Evolutionary conservation across 257 asterid genomes (phyloP).

Genomic region (Anisodus acutangulus): DNA sequence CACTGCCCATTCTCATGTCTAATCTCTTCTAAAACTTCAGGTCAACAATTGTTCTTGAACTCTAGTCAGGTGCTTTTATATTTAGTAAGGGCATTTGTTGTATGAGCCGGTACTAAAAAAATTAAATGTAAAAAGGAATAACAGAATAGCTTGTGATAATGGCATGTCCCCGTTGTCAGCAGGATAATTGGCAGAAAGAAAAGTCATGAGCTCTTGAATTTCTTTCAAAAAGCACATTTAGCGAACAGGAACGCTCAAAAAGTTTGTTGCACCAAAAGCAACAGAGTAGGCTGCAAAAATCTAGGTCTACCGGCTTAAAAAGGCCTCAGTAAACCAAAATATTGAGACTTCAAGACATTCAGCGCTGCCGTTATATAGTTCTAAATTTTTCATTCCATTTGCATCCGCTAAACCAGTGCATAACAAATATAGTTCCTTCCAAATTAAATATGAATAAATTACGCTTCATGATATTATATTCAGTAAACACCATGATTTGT

Average conservation of each 20-base stretch:
- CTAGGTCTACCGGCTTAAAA: background rate
- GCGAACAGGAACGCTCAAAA: background rate
- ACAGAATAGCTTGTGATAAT: background rate
- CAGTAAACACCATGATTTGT: background rate
- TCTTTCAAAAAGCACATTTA: background rate
- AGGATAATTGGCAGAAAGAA: background rate
- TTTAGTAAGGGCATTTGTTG: too few species aligned
- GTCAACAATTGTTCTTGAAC: background rate
- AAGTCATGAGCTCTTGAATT: background rate
- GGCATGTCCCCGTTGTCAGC: background rate
- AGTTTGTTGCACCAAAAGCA: background rate
- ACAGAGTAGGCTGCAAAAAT: background rate
- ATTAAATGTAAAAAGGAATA: background rate
- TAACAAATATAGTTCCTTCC: background rate
- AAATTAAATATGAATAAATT: background rate
- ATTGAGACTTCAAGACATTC: background rate
- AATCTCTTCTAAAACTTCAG: background rate
- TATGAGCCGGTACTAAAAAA: background rate
- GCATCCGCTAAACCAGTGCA: background rate
- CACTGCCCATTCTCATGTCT: background rate
- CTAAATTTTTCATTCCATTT: background rate
- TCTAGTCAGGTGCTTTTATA: background rate
- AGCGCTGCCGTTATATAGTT: background rate
- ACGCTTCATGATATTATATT: background rate
- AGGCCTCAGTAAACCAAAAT: background rate